Evolutionary conservation across 306 rosid genomes (phyloP).

Genomic region (Acacia acuminata): DNA sequence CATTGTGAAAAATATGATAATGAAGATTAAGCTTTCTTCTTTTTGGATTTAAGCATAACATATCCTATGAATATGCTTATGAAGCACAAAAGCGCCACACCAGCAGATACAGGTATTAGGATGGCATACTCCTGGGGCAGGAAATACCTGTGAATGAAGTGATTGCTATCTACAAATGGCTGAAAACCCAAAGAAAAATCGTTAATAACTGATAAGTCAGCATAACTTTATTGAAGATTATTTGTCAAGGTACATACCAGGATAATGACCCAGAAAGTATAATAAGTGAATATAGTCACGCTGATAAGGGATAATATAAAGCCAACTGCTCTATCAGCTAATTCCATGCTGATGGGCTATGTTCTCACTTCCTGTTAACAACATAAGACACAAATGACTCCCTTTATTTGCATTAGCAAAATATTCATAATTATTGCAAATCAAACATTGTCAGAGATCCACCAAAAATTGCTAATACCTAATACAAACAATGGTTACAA

Average conservation of each 20-base stretch:
- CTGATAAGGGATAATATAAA: constrained; percentile 69
- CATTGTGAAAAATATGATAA: background rate
- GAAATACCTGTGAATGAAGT: constrained; percentile 83
- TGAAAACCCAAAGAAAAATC: constrained; percentile 46
- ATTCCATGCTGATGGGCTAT: constrained; percentile 57
- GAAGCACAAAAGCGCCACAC: constrained; percentile 73
- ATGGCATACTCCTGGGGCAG: constrained; percentile 91
- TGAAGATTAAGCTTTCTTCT: constrained; percentile 65
- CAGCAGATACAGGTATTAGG: constrained; percentile 77
- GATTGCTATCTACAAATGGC: constrained; percentile 95
- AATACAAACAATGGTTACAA: constrained; percentile 1
- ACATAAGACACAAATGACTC: constrained; percentile 25
- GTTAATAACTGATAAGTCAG: background rate
- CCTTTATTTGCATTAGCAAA: constrained; percentile 4
- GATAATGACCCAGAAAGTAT: constrained; percentile 94
- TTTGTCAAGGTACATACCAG: constrained; percentile 57
- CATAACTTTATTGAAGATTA: constrained; percentile 1
- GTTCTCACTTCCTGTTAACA: constrained; percentile 48
- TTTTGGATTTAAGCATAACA: constrained; percentile 94
- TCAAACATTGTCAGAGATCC: constrained; percentile 1
- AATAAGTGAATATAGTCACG: constrained; percentile 80
- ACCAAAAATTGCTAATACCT: constrained; percentile 3
- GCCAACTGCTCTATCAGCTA: constrained; percentile 87
- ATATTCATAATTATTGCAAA: constrained; percentile 4
- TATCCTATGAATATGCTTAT: constrained; percentile 70